phyloP scores from a whole-genome alignment of 2,329 filamentous ascomycete genomes.

The Leptographium galeiforme region DNA sequence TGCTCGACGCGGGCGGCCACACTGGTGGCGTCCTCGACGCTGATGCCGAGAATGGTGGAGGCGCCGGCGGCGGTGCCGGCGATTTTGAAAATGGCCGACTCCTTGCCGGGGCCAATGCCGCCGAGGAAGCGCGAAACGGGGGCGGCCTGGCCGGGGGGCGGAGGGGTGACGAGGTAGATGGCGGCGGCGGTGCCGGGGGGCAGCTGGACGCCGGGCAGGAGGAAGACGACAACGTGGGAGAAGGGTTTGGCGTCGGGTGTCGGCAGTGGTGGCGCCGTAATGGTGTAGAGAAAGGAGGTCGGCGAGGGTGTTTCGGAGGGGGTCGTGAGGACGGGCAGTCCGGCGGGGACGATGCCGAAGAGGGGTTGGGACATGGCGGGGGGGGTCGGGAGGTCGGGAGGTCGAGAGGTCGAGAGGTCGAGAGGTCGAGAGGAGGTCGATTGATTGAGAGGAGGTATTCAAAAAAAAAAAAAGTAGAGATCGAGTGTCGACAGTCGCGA shows the following conservation, averaged over 20 bases:
- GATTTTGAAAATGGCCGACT: conserved; percentile 82
- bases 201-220: conserved; percentile 64
- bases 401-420: neutral
- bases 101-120: conserved; percentile 78
- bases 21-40: conserved; percentile 60
- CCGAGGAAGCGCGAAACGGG: conserved; percentile 55
- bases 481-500: neutral
- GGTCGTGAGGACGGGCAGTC: conserved; percentile 40
- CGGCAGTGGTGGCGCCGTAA: conserved; percentile 21
- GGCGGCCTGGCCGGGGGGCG: conserved; percentile 22
- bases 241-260: conserved; percentile 34
- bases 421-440: neutral
- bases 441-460: neutral
- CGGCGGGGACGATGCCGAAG: conserved; percentile 48
- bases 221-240: conserved; percentile 77
- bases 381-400: neutral
- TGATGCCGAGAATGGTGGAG: conserved; percentile 56
- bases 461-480: no score
- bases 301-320: conserved; percentile 39
- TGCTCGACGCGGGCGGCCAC: conserved; percentile 57
- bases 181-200: conserved; percentile 69
- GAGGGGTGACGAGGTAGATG: conserved; percentile 63
- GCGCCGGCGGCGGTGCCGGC: conserved; percentile 18
- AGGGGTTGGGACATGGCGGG: conserved; percentile 29
- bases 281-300: conserved; percentile 42